A percentile compares a stretch with the other conserved stretches of the same genome.
These are phyloP conservation scores for Annulohypoxylon nitens DNA, from an alignment of 495 filamentous ascomycete genomes.

Conservation along the genomic window DNA sequence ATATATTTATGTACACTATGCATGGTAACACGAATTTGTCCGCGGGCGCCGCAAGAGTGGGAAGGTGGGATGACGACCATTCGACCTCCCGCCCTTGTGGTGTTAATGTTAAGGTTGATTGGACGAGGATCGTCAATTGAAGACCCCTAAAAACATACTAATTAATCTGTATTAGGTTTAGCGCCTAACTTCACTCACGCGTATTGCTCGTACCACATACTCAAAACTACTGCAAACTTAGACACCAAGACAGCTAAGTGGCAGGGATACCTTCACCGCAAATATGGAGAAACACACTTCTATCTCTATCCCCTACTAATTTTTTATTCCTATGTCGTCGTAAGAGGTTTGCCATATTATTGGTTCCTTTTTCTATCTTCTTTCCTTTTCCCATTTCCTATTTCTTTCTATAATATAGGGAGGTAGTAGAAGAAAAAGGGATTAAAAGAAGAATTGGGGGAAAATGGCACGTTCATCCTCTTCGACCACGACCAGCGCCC, in stretches of 20 bases:
- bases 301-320: conserved; percentile 38
- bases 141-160: conserved; percentile 27
- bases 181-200: conserved; percentile 1
- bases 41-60: conserved; percentile 5
- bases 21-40: conserved; percentile 18
- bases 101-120: conserved; percentile 31
- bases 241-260: conserved; percentile 21
- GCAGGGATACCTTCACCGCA: conserved; percentile 40
- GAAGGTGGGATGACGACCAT: conserved; percentile 37
- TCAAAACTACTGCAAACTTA: conserved; percentile 20
- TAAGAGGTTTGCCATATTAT: conserved; percentile 13
- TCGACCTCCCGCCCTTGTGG: conserved; percentile 26
- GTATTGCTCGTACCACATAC: conserved; percentile 15
- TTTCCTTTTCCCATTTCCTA: conserved; percentile 9
- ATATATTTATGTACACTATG: background rate
- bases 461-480: conserved; percentile 50
- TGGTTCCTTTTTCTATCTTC: conserved; percentile 1
- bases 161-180: conserved; percentile 33
- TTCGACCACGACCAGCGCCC: conserved; percentile 49
- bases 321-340: conserved; percentile 26
- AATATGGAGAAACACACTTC: conserved; percentile 41
- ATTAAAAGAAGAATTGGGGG: background rate
- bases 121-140: conserved; percentile 37
- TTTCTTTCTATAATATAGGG: background rate
- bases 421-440: conserved; percentile 4